Percentiles rank a stretch among this genome's conserved stretches.
phyloP scores from a whole-genome alignment of 2,329 filamentous ascomycete genomes.

The Rhynchosporium agropyri region DNA sequence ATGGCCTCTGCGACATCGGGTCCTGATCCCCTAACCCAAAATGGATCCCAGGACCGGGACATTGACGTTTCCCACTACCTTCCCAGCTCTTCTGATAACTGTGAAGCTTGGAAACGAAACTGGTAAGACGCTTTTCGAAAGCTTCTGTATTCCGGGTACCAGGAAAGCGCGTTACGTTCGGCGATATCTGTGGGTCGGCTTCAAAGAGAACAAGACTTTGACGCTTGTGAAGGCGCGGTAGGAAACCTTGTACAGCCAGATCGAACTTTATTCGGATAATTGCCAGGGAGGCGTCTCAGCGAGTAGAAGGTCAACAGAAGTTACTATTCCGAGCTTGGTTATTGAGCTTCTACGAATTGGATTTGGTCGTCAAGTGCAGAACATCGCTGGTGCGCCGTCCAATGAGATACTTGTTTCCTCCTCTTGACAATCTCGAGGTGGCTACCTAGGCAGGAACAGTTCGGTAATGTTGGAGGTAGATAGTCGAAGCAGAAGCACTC shows the following conservation, averaged over 20 bases:
- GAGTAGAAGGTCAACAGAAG: conserved; percentile 34
- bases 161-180: conserved; percentile 37
- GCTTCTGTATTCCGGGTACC: conserved; percentile 37
- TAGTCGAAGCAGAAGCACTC: conserved; percentile 20
- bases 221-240: conserved; percentile 42
- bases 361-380: conserved; percentile 30
- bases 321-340: conserved; percentile 33
- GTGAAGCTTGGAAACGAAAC: conserved; percentile 42
- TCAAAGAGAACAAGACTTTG: conserved; percentile 40
- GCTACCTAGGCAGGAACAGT: conserved; percentile 37
- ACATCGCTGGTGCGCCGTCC: conserved; percentile 33
- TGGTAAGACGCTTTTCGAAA: conserved; percentile 39
- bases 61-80: conserved; percentile 53
- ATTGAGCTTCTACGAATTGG: conserved; percentile 24
- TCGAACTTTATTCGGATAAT: conserved; percentile 39
- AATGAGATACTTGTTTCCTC: conserved; percentile 32
- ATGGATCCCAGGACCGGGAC: conserved; percentile 55
- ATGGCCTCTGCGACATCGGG: conserved; percentile 66
- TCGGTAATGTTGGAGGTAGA: conserved; percentile 26
- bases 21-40: conserved; percentile 58
- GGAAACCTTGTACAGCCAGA: conserved; percentile 47
- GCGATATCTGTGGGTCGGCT: conserved; percentile 39
- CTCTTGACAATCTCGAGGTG: conserved; percentile 31
- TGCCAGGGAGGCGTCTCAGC: conserved; percentile 38
- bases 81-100: conserved; percentile 44